Evolutionary conservation across 768 basidiomycete genomes (phyloP), one percentile per base, ranked within the genome.

Genomic region (Termitomyces sp.): DNA sequence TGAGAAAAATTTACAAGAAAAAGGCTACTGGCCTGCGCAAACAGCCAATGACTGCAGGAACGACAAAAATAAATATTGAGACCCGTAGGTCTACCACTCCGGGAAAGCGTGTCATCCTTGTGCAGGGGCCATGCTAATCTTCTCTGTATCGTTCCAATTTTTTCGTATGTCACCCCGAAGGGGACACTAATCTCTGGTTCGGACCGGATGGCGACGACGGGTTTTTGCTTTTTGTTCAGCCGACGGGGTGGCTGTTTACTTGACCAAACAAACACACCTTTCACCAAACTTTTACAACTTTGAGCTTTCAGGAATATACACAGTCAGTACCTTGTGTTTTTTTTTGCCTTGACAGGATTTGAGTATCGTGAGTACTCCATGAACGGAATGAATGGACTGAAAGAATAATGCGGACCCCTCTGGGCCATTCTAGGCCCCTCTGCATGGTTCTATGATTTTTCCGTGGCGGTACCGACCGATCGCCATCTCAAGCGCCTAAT

Each of bases 81-180:
- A 73, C 63, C 72, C 73, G 70, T 74, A 74, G 73, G 59, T 79
- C 79, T 88, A 88, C 88, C 87, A 89, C 88, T 90, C 88, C 87
- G 87, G 86, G 82, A 88, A 89, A 92, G 89, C 90, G 91, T 95
- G 94, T 95, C 94, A 95, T 96, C 94, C 94, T 96, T 97, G 94
- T 96, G 94, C 94, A 96, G 94, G 94, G 94, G 94, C 94, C 92
- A 96, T 97, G 94, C 94, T 95, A 94, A 96, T 95, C 94, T 96
- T 95, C 94, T 96, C 93, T 94, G 94, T 95, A 96, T 95, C 90
- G 92, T 95, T 94, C 91, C 92, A 93, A 94, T 90, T 92, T 93
- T 94, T 90, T 89, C 88, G 86, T 92, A 88, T 90, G 90, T 86
- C 87, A 87, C 90, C 86, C 87, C 86, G 86, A 88, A 88, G 86